Percentiles rank a stretch among this genome's conserved stretches.
These are phyloP conservation scores for Arctostaphylos glauca DNA, from an alignment of 148 eudicot genomes.

Conservation along the genomic window DNA sequence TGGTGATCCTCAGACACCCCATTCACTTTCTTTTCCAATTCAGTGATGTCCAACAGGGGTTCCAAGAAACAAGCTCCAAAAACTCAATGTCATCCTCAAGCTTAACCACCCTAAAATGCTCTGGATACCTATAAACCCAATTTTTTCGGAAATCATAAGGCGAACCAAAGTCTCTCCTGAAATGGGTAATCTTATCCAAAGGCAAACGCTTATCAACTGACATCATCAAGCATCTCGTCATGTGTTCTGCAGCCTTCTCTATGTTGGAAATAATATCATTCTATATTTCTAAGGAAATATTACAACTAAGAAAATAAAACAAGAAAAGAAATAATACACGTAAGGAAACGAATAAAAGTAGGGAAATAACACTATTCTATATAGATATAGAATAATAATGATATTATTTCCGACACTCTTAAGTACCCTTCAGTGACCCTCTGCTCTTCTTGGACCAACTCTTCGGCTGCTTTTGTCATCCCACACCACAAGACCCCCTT, in stretches of 20 bases:
- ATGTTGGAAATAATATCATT: no score
- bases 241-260: slow-evolving; percentile 64
- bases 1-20: slow-evolving; percentile 39
- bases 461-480: slow-evolving; percentile 68
- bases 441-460: slow-evolving; percentile 67
- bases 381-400: no score
- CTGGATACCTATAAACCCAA: slow-evolving; percentile 68
- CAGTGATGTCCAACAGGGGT: slow-evolving; percentile 76
- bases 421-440: slow-evolving; percentile 41
- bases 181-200: slow-evolving; percentile 80
- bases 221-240: slow-evolving; percentile 88
- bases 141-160: slow-evolving; percentile 74
- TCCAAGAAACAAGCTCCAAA: slow-evolving; percentile 85
- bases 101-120: slow-evolving; percentile 60
- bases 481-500: slow-evolving; percentile 82
- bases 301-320: no score
- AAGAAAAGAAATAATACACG: no score
- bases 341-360: no score
- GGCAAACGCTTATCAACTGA: slow-evolving; percentile 55
- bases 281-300: no score
- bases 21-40: slow-evolving; percentile 56
- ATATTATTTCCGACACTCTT: no score
- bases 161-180: slow-evolving; percentile 81
- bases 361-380: no score
- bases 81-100: slow-evolving; percentile 56